Evolutionary conservation across 345 rosid species (phyloP).

Genomic region (Ceriops tagal): DNA sequence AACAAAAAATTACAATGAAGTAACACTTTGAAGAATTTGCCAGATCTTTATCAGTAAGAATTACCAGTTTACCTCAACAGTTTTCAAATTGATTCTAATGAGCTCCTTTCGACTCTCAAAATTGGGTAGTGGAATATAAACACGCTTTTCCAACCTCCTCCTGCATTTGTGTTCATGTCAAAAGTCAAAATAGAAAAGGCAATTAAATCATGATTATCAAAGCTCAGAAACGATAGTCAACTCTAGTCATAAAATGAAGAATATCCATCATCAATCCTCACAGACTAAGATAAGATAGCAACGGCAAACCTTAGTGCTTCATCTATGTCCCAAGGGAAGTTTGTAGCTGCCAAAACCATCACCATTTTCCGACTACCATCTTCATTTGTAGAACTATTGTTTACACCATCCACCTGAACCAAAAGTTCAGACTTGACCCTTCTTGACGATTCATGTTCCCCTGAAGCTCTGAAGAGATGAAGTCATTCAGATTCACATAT

Average conservation of each 20-base stretch:
- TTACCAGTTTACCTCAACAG: constrained; percentile 70
- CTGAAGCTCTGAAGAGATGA: constrained; percentile 66
- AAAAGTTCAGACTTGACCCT: constrained; percentile 99
- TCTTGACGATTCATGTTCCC: constrained; percentile 98
- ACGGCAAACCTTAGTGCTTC: constrained; percentile 84
- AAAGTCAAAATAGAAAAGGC: constrained; percentile 3
- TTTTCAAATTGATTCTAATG: constrained; percentile 87
- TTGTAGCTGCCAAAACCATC: constrained; percentile 98
- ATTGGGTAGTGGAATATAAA: constrained; percentile 97
- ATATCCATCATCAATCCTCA: neutral
- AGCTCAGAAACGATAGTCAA: neutral
- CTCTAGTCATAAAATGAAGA: neutral
- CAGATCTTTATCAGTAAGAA: neutral
- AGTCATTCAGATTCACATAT: neutral
- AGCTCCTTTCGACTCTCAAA: constrained; percentile 97
- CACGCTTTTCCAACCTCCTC: constrained; percentile 99
- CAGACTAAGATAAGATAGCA: constrained; percentile 1
- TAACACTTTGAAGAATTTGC: neutral
- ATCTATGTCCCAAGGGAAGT: constrained; percentile 99
- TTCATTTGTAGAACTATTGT: constrained; percentile 79
- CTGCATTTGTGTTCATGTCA: constrained; percentile 43
- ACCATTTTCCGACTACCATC: constrained; percentile 96
- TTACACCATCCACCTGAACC: constrained; percentile 99
- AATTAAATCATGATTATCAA: constrained; percentile 6
- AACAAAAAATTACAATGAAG: neutral